phyloP scores from a whole-genome alignment of 306 rosid species.

The Arachis hypogaea region DNA sequence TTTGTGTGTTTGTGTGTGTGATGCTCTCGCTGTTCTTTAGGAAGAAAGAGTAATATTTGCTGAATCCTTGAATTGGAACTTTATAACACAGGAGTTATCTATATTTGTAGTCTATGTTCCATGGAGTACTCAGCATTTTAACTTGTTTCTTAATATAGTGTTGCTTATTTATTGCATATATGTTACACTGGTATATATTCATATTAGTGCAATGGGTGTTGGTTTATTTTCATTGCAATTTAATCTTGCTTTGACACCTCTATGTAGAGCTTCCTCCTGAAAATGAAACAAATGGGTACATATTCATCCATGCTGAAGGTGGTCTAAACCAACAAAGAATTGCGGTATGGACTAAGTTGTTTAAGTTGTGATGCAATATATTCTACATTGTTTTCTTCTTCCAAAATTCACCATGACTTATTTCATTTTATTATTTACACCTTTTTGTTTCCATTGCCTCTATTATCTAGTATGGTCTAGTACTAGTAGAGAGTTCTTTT shows the following conservation, averaged over 20 bases:
- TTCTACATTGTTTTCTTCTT: slow-evolving; percentile 24
- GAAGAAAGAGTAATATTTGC: background rate
- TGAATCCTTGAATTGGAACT: background rate
- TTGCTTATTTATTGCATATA: slow-evolving; percentile 12
- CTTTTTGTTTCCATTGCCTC: slow-evolving; percentile 28
- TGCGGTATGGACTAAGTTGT: slow-evolving; percentile 62
- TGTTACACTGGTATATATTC: slow-evolving; percentile 22
- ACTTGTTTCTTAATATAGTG: slow-evolving; percentile 3
- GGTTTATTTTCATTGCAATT: background rate
- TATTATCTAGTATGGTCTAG: slow-evolving; percentile 20
- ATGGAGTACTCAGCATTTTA: background rate
- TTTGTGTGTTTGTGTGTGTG: too few relatives aligned
- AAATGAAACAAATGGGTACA: slow-evolving; percentile 85
- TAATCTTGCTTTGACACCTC: slow-evolving; percentile 31
- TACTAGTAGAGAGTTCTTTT: slow-evolving; percentile 1
- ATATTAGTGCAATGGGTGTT: slow-evolving; percentile 16
- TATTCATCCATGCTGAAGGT: slow-evolving; percentile 97
- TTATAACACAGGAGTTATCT: background rate
- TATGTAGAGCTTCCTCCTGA: slow-evolving; percentile 83
- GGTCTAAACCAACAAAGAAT: slow-evolving; percentile 97
- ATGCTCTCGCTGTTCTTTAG: background rate
- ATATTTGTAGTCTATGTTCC: background rate
- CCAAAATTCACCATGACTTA: background rate
- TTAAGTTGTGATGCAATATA: slow-evolving; percentile 27
- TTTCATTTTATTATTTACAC: slow-evolving; percentile 12